A percentile compares a stretch with the other conserved stretches of the same genome.
These are phyloP conservation scores for Lablab purpureus DNA, from an alignment of 306 rosid species.

Conservation along the genomic window DNA sequence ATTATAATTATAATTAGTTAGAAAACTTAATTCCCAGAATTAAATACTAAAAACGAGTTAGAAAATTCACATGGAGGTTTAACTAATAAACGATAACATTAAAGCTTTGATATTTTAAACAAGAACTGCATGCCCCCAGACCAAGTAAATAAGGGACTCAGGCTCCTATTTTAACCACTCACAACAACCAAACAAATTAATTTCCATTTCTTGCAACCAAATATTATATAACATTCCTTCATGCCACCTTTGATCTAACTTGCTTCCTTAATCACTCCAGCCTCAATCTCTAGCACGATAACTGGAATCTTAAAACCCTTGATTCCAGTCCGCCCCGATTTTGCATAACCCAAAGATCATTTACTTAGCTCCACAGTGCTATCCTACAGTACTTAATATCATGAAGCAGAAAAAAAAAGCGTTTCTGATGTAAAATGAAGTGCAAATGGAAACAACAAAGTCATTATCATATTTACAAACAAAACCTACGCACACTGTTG, in stretches of 20 bases:
- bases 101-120: constrained; percentile 9
- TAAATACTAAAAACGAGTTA: constrained; percentile 8
- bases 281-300: background rate
- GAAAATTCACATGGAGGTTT: background rate
- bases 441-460: background rate
- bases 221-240: constrained; percentile 6
- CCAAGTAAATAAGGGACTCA: background rate
- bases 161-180: constrained; percentile 5
- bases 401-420: constrained; percentile 2
- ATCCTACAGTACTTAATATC: background rate
- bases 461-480: constrained; percentile 5
- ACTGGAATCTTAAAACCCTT: constrained; percentile 23
- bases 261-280: constrained; percentile 14
- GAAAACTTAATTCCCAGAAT: background rate
- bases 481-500: constrained; percentile 12
- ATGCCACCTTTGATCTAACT: constrained; percentile 1
- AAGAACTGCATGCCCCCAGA: background rate
- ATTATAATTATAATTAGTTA: constrained; percentile 2
- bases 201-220: background rate
- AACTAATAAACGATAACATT: constrained; percentile 5
- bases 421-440: background rate
- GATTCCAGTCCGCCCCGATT: constrained; percentile 8
- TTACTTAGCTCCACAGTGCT: constrained; percentile 12
- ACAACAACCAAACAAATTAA: background rate
- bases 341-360: background rate